These are phyloP conservation scores for Penicillium macrosclerotiorum DNA, from an alignment of 495 filamentous ascomycete genomes.

Conservation along the genomic window DNA sequence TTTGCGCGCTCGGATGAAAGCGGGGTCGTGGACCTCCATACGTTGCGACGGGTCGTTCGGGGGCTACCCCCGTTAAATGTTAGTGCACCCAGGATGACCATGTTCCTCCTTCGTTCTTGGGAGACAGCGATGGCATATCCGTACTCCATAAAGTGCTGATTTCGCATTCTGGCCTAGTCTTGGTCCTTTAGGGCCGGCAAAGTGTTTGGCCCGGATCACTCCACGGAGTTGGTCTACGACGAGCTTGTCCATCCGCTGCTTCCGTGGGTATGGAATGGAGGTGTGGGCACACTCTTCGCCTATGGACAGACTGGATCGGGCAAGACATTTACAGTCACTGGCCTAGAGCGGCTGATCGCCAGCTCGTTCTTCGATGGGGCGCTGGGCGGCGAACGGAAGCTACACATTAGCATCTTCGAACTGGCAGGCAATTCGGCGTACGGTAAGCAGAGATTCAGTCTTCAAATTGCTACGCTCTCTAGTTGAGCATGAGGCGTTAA, in stretches of 20 bases:
- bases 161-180: slow-evolving; percentile 3
- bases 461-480: no score
- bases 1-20: slow-evolving; percentile 4
- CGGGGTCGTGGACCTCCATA: slow-evolving; percentile 15
- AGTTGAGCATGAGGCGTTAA: no score
- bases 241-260: slow-evolving; percentile 22
- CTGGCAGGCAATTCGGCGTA: slow-evolving; percentile 30
- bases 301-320: slow-evolving; percentile 51
- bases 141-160: neutral
- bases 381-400: slow-evolving; percentile 17
- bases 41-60: slow-evolving; percentile 8
- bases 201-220: slow-evolving; percentile 15
- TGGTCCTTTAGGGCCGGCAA: slow-evolving; percentile 8
- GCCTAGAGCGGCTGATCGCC: slow-evolving; percentile 24
- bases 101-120: no score
- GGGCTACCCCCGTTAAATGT: slow-evolving; percentile 15
- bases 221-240: slow-evolving; percentile 25
- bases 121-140: no score
- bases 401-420: slow-evolving; percentile 32
- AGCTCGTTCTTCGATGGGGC: slow-evolving; percentile 22
- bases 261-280: slow-evolving; percentile 27
- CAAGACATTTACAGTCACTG: slow-evolving; percentile 42
- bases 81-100: no score
- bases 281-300: slow-evolving; percentile 37
- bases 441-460: slow-evolving; percentile 6